These are phyloP conservation scores for Yarrowia hollandica DNA, from an alignment of 805 yeast species.

Conservation along the genomic window DNA sequence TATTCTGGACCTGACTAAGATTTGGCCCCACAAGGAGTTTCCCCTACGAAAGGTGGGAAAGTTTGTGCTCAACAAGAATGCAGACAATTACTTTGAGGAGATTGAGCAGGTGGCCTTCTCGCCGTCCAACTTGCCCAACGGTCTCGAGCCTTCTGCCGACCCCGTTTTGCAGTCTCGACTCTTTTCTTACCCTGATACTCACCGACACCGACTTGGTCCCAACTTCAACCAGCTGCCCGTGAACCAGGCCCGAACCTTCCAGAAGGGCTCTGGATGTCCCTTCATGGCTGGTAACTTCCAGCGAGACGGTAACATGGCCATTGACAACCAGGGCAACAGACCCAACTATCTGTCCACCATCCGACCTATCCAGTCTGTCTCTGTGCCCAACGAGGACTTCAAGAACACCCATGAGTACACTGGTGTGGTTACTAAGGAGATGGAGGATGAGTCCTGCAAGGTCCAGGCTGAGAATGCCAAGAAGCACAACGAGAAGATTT, in stretches of 20 bases:
- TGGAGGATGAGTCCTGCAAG: slow-evolving; percentile 1
- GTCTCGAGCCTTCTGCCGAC: slow-evolving; percentile 78
- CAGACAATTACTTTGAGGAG: slow-evolving; percentile 84
- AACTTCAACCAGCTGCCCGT: slow-evolving; percentile 84
- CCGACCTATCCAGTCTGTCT: slow-evolving; percentile 19
- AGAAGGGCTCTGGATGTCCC: slow-evolving; percentile 25
- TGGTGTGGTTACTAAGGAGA: slow-evolving; percentile 17
- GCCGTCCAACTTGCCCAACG: slow-evolving; percentile 80
- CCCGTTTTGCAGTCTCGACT: slow-evolving; percentile 81
- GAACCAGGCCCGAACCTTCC: slow-evolving; percentile 43
- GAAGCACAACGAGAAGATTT: slow-evolving; percentile 23
- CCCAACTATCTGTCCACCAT: slow-evolving; percentile 28
- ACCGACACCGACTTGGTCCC: slow-evolving; percentile 73
- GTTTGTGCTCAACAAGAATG: slow-evolving; percentile 76
- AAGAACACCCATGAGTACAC: slow-evolving; percentile 18
- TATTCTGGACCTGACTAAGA: slow-evolving; percentile 86
- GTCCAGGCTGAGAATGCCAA: slow-evolving; percentile 17
- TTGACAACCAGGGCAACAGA: slow-evolving; percentile 16
- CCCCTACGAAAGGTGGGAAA: slow-evolving; percentile 87
- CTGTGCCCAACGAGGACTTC: slow-evolving; percentile 20
- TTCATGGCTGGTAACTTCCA: slow-evolving; percentile 22
- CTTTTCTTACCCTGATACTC: slow-evolving; percentile 82
- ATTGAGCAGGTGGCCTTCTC: slow-evolving; percentile 84
- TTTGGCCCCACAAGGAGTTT: slow-evolving; percentile 85
- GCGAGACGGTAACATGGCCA: slow-evolving; percentile 17